Evolutionary conservation across 2,329 filamentous ascomycete species (phyloP).

Genomic region (Juglanconis oblonga): DNA sequence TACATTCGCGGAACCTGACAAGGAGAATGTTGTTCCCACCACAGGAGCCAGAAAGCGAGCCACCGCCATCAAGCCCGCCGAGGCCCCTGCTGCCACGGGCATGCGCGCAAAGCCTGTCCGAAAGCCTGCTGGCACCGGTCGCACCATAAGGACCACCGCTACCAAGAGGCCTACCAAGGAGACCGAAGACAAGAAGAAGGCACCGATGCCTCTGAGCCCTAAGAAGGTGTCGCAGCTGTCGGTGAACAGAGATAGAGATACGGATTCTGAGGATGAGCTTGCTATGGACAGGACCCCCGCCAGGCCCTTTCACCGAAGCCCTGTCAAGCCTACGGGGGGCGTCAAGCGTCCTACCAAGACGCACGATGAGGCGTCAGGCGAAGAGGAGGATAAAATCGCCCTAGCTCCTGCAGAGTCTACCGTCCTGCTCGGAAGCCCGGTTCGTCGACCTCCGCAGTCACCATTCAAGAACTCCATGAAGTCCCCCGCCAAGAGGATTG

Average conservation of each 20-base stretch:
- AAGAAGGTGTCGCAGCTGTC: constrained; percentile 62
- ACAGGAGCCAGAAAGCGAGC: constrained; percentile 32
- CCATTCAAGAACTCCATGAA: constrained; percentile 54
- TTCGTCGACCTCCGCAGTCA: constrained; percentile 50
- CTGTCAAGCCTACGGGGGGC: constrained; percentile 46
- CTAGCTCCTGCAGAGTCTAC: constrained; percentile 34
- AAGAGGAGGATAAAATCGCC: constrained; percentile 24
- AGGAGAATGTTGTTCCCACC: constrained; percentile 56
- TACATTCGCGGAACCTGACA: constrained; percentile 62
- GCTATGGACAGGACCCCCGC: constrained; percentile 48
- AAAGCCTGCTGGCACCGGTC: constrained; percentile 35
- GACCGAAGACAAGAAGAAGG: constrained; percentile 28
- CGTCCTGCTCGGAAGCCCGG: constrained; percentile 50
- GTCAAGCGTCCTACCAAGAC: constrained; percentile 31
- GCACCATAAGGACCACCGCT: constrained; percentile 26
- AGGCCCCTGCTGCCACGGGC: constrained; percentile 30
- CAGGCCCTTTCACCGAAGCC: constrained; percentile 53
- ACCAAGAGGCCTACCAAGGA: constrained; percentile 28
- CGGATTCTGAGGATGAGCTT: constrained; percentile 59
- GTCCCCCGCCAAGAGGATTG: constrained; percentile 55
- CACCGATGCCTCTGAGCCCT: constrained; percentile 54
- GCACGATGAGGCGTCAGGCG: constrained; percentile 27
- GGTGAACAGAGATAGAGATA: constrained; percentile 34
- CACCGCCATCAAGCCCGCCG: constrained; percentile 31
- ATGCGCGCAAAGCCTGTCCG: constrained; percentile 48